Evolutionary conservation across 2,329 filamentous ascomycete genomes (phyloP).

Genomic region (Colletotrichum acutatum): DNA sequence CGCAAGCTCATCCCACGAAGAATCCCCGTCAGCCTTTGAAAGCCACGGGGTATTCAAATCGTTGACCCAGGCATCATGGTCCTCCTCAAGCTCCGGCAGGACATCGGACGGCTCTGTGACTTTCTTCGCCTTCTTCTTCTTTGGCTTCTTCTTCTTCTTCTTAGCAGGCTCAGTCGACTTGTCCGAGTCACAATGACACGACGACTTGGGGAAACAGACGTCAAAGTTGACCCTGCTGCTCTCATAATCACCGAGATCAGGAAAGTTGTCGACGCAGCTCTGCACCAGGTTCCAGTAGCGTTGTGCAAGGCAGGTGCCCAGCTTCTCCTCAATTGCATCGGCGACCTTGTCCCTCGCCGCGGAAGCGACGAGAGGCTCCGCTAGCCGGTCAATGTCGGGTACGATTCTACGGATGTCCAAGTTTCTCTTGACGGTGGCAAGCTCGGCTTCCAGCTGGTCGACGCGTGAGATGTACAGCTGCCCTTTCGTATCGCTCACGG

Average conservation of each 20-base stretch:
- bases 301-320: neutral
- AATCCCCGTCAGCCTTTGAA: neutral
- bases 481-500: neutral
- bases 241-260: neutral
- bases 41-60: neutral
- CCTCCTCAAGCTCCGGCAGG: neutral
- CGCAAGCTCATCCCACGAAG: neutral
- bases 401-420: neutral
- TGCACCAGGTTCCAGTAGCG: neutral
- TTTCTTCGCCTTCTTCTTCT: slow-evolving; percentile 52
- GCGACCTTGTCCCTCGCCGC: neutral
- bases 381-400: neutral
- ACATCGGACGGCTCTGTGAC: slow-evolving; percentile 46
- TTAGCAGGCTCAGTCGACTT: slow-evolving; percentile 4
- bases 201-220: neutral
- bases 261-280: neutral
- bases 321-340: neutral
- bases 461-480: neutral
- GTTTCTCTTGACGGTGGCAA: neutral
- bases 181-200: neutral
- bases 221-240: neutral
- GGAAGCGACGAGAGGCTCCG: neutral
- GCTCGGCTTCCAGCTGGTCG: neutral
- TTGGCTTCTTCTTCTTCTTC: slow-evolving; percentile 46
- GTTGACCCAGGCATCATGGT: neutral